phyloP scores from a whole-genome alignment of 2,329 filamentous ascomycete genomes.

The Exophiala phaeomuriformis region DNA sequence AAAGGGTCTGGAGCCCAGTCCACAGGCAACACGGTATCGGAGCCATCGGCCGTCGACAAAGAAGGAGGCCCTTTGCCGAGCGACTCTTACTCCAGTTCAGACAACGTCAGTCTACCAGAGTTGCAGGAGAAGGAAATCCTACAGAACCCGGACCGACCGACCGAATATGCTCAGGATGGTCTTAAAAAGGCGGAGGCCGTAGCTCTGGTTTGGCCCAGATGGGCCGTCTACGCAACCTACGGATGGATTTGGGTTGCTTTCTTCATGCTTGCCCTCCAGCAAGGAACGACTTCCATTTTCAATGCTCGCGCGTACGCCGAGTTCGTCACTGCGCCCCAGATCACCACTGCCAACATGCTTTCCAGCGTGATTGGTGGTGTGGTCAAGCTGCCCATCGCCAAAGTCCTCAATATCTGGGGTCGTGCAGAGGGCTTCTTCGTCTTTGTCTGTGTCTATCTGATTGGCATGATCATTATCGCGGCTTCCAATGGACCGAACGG shows the following conservation, averaged over 20 bases:
- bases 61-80: not conserved
- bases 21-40: not conserved
- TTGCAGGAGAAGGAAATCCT: not conserved
- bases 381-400: slow-evolving; percentile 52
- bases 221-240: slow-evolving; percentile 32
- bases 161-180: slow-evolving; percentile 29
- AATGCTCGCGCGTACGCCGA: slow-evolving; percentile 46
- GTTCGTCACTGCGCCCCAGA: slow-evolving; percentile 46
- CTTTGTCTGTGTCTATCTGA: slow-evolving; percentile 38
- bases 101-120: not conserved
- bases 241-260: slow-evolving; percentile 42
- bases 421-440: slow-evolving; percentile 49
- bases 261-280: slow-evolving; percentile 41
- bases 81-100: not conserved
- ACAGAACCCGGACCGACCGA: slow-evolving; percentile 20
- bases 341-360: slow-evolving; percentile 47
- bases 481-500: slow-evolving; percentile 50
- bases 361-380: slow-evolving; percentile 51
- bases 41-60: not conserved
- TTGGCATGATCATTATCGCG: slow-evolving; percentile 53
- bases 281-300: slow-evolving; percentile 37
- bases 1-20: not conserved
- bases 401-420: slow-evolving; percentile 57
- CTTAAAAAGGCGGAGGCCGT: slow-evolving; percentile 39
- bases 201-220: slow-evolving; percentile 36